Base-by-base conservation (phyloP, 2,329 filamentous ascomycete species). In the Trichoderma simmonsii region DNA sequence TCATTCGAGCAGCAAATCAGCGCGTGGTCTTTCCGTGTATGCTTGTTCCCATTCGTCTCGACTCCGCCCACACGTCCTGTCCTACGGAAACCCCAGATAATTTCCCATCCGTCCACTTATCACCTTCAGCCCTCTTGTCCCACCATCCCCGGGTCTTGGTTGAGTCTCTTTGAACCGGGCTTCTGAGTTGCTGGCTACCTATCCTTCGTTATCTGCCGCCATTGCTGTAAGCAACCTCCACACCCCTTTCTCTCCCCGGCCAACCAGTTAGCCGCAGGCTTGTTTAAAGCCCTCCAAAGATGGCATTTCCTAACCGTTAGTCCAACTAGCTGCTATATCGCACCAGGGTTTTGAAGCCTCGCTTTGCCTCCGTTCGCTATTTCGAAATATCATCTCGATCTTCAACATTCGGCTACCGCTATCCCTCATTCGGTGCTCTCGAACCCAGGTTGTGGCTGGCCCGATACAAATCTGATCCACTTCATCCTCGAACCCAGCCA, bases 61-160 rank as follows among this genome's bases (percentile, higher is more conserved):
- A 62, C 65, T 60, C 71, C 56, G 64, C 66, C 43, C 71, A 48
- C 63, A 24, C 71, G 21, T 64, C 71, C 65, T 74, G 74, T 76
- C 74, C 75, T 74, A 75, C 75, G 68, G 73, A 73, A 67, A 76
- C 74, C 75, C 75, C 75, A 75, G 75, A 76, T 72, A 68, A 74
- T 76, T 73, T 76, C 75, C 76, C 75, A 74, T 72, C 73, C 71
- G 71, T 34, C 66, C 54, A 60, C 36, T 72, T 72, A 71, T 74
- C 74, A 74, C 76, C 30, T 75, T 77, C 77, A 77, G 77, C 77
- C 66, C 66, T 79, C 74, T 76, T 76, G 79, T 81, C 77, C 78
- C 77, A 79, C 78, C 78, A 71, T 72, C 59, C 56, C 51, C 62
- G 34, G 63, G 56, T 26, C 39, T 57, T 36, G 34, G 34, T 36